Base-by-base conservation (phyloP, 1,284 basidiomycete species). In the Tausonia pullulans region DNA sequence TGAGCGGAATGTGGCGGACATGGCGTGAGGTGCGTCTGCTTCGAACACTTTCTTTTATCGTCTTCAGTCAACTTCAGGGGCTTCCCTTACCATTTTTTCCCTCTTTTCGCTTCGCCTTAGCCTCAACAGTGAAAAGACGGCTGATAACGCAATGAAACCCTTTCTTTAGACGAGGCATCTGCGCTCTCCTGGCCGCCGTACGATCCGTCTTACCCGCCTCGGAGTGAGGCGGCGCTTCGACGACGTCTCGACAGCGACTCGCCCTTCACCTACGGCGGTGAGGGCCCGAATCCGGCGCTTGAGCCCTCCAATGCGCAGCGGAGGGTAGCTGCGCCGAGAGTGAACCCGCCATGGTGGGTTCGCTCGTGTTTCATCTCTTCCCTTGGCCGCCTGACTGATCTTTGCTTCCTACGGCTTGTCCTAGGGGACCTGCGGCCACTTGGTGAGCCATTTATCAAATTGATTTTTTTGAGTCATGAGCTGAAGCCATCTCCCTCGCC, bases 211-310 rank as follows among this genome's bases (percentile, higher is more conserved):
- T 72, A 71, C 63, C 67, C 69, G n/a, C 70, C 68, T 48, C 51
- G 11, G 2, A 14, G 46, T 9, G 13, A 4, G 10, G 13, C 48
- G 48, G 70, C 71, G 50, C 72, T 72, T 9, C 68, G 67, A 11
- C 70, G 68, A 44, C 66, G 58, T 44, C 67, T 64, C 16, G 55
- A 68, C 39, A 80, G 82, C 1, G 74, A 79, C 27, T 84, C 83
- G 1, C 87, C 92, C 4, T 95, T 91, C 84, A 90, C 90, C 6
- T 95, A 89, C 72, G 85, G 87, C 68, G 84, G 85, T 60, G 87
- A 81, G 10, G 76, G 80, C 3, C 72, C 90, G 39, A 93, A 93
- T 72, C 90, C 90, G 1, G 71, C 78, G 49, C 81, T 92, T 4
- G 78, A 78, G 53, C 84, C 89, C 0, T 84, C 82, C 40, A 88